Evolutionary conservation across 192 early-diverging fungal species (phyloP).

Genomic region (Backusella mclennaniae): DNA sequence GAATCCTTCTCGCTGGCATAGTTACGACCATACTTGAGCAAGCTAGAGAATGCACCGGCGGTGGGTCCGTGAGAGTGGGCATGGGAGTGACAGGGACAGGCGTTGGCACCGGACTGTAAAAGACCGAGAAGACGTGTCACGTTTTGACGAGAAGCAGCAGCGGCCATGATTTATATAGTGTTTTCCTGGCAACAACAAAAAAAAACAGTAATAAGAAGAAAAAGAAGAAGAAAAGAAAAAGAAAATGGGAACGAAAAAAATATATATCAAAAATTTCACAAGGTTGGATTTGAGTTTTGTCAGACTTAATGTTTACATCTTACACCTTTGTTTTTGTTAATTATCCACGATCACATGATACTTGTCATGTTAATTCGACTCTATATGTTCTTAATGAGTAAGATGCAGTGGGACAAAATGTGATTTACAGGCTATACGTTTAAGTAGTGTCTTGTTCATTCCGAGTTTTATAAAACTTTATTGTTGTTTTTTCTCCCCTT

Average conservation of each 20-base stretch:
- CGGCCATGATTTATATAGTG: slow-evolving; percentile 23
- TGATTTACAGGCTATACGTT: not conserved
- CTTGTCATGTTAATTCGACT: not conserved
- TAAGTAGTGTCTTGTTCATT: not conserved
- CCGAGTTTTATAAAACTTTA: not conserved
- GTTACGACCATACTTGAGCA: slow-evolving; percentile 37
- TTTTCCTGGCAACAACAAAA: not conserved
- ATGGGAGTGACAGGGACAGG: slow-evolving; percentile 39
- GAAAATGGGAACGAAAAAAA: not conserved
- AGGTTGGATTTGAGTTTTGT: no score
- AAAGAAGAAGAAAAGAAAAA: slow-evolving; percentile 6
- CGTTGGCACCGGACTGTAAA: slow-evolving; percentile 20
- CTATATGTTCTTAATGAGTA: not conserved
- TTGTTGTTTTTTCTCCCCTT: not conserved
- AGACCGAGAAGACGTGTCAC: slow-evolving; percentile 32
- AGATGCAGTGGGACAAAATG: not conserved
- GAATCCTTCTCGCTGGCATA: slow-evolving; percentile 35
- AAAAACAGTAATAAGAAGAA: slow-evolving; percentile 17
- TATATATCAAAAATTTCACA: not conserved
- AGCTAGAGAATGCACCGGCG: slow-evolving; percentile 14
- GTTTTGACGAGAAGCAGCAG: slow-evolving; percentile 34
- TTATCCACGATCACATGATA: slow-evolving; percentile 15
- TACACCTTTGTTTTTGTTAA: not conserved
- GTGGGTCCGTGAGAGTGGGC: slow-evolving; percentile 32
- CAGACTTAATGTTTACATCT: not conserved